These are phyloP conservation scores for Ophioceras dolichostomum DNA, from an alignment of 2,329 filamentous ascomycete genomes.

Conservation along the genomic window DNA sequence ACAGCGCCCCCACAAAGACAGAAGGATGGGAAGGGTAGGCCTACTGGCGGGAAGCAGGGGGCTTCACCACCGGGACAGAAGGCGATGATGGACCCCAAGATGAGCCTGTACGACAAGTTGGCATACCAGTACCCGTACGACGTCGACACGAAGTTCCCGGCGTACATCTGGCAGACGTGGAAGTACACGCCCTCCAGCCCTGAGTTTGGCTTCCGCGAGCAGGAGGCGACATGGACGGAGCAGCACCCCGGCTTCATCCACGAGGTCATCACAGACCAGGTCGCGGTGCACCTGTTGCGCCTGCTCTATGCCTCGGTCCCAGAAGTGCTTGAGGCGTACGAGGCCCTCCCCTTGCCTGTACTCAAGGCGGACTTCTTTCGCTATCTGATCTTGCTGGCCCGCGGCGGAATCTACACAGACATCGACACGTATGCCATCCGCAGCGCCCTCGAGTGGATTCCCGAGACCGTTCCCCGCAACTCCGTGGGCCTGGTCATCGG, in stretches of 20 bases:
- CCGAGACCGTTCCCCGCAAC: constrained; percentile 60
- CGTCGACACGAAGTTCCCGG: constrained; percentile 76
- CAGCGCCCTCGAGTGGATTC: constrained; percentile 80
- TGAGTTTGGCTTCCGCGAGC: constrained; percentile 67
- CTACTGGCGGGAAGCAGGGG: constrained; percentile 7
- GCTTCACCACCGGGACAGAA: constrained; percentile 32
- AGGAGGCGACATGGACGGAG: constrained; percentile 83
- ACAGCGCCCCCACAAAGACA: constrained; percentile 6
- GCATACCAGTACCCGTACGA: constrained; percentile 93
- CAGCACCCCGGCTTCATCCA: constrained; percentile 86
- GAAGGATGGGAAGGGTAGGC: background rate
- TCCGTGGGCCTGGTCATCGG: constrained; percentile 80
- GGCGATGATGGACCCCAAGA: constrained; percentile 51
- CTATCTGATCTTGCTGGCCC: constrained; percentile 53
- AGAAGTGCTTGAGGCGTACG: constrained; percentile 67
- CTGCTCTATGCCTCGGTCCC: constrained; percentile 78
- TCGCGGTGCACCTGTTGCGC: constrained; percentile 67
- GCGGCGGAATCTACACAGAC: constrained; percentile 65
- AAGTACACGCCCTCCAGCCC: constrained; percentile 69
- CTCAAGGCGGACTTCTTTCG: constrained; percentile 72
- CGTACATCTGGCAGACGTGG: constrained; percentile 99
- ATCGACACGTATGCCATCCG: constrained; percentile 85
- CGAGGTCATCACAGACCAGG: constrained; percentile 89
- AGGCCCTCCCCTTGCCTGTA: constrained; percentile 59
- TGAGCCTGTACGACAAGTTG: constrained; percentile 68